Base-by-base conservation (phyloP, 805 yeast genomes). In the Pichia sporocuriosa region DNA sequence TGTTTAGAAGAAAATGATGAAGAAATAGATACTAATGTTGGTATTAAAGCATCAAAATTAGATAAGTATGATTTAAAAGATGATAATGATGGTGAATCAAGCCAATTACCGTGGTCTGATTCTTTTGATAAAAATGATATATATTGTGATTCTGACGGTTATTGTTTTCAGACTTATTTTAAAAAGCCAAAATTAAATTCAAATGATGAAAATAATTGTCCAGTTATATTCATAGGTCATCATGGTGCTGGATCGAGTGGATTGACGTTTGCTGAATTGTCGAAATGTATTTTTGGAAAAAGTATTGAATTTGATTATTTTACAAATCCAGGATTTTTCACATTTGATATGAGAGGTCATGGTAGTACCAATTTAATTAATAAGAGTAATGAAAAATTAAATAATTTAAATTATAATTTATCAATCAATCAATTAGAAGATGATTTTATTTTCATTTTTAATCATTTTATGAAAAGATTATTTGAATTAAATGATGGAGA, bases 231-330 rank as follows among this genome's bases (percentile, higher is more conserved):
- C 51, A 63, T 93, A 2, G 78, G 80, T 50, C 93, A 86, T 49
- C 99, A 93, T 60, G 99, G 99, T 2, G 97, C 96, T 1, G 98
- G 97, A 0, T 88, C 97, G 0, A 75, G 85, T 2, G 87, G 83
- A 0, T 65, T 85, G 63, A 72, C 96, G 1, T 93, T 84, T 65
- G 84, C 85, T 1, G 57, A 66, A 21, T 52, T 86, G 20, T 61
- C 74, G 2, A 57, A 58, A 36, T 60, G 65, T 72, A 1, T 59
- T 4, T 11, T 10, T 15, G 13, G 16, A 9, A 13, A 35, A 11
- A 23, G 31, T 16, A 17, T 15, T 17, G 32, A 36, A 2, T 44
- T 47, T 26, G 44, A 51, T 8, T 58, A 64, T 3, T 58, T 66
- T 2, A 63, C 58, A 16, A 43, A 53, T 16, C 79, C 84, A 5